Evolutionary conservation across 192 early-diverging fungal species (phyloP).

Genomic region (Entophlyctis luteolus): DNA sequence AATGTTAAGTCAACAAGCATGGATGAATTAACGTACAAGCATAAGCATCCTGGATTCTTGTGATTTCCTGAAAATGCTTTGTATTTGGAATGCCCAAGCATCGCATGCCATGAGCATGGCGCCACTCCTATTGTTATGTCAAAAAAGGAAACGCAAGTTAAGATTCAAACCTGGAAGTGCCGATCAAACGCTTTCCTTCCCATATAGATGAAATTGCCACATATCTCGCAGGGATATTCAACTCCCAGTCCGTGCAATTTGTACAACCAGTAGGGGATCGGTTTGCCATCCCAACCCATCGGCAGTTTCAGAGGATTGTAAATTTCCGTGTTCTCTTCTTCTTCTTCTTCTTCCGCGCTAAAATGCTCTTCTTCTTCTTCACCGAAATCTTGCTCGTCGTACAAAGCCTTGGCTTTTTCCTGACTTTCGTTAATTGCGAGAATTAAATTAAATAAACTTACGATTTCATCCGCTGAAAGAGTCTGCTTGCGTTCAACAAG

Average conservation of each 20-base stretch:
- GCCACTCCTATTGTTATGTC: constrained; percentile 59
- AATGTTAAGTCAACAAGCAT: constrained; percentile 48
- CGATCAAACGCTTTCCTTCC: constrained; percentile 94
- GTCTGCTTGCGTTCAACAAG: constrained; percentile 90
- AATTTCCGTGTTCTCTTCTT: constrained; percentile 78
- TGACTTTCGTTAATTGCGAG: not conserved
- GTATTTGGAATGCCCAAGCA: constrained; percentile 83
- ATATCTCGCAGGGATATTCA: constrained; percentile 94
- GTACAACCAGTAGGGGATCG: constrained; percentile 98
- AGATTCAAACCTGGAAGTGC: constrained; percentile 69
- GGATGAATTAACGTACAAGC: not conserved
- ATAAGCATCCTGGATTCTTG: constrained; percentile 78
- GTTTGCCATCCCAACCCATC: constrained; percentile 97
- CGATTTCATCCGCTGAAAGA: constrained; percentile 81
- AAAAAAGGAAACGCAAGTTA: not conserved
- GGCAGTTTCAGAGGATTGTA: constrained; percentile 97
- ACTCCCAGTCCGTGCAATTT: constrained; percentile 94
- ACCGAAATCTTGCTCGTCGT: constrained; percentile 20
- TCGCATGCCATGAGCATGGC: constrained; percentile 92
- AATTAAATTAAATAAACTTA: constrained; percentile 27
- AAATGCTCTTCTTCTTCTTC: constrained; percentile 21
- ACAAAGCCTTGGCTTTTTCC: constrained; percentile 21
- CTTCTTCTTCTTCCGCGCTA: constrained; percentile 60
- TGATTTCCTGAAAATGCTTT: constrained; percentile 24
- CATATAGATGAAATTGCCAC: constrained; percentile 91